phyloP scores from a whole-genome alignment of 495 filamentous ascomycete genomes.

The Hypoxylon fragiforme region DNA sequence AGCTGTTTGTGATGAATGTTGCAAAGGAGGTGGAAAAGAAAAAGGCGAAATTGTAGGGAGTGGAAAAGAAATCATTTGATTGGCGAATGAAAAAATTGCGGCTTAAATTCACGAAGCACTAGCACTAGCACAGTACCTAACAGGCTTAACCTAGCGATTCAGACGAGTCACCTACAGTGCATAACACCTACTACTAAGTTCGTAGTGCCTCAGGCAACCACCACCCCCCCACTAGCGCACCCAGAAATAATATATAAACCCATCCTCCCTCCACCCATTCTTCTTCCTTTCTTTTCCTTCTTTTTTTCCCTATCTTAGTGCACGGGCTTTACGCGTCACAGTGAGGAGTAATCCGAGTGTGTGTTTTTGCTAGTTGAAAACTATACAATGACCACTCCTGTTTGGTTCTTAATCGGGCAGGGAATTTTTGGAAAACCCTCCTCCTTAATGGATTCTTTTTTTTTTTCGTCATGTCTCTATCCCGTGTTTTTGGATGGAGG shows the following conservation, averaged over 20 bases:
- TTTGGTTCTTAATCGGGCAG: slow-evolving; percentile 41
- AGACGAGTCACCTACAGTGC: no score
- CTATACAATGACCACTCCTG: slow-evolving; percentile 52
- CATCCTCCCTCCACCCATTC: slow-evolving; percentile 11
- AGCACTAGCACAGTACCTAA: not conserved
- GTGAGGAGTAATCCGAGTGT: slow-evolving; percentile 60
- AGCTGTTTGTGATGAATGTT: no score
- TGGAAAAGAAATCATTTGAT: no score
- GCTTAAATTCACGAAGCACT: no score
- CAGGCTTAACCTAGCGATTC: not conserved
- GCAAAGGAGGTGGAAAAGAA: no score
- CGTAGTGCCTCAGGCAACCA: not conserved
- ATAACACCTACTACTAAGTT: no score
- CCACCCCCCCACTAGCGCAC: no score
- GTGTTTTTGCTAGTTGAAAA: slow-evolving; percentile 63
- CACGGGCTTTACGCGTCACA: slow-evolving; percentile 57
- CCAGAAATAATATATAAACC: not conserved
- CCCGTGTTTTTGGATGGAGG: slow-evolving; percentile 35
- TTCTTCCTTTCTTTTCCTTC: slow-evolving; percentile 19
- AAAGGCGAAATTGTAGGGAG: no score
- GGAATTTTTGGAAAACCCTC: slow-evolving; percentile 50
- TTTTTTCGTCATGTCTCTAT: slow-evolving; percentile 23
- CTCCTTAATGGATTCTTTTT: slow-evolving; percentile 8
- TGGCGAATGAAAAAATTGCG: no score
- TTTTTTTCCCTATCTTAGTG: slow-evolving; percentile 49